Evolutionary conservation across 495 filamentous ascomycete species (phyloP).

Genomic region (Cladorrhinum samala): DNA sequence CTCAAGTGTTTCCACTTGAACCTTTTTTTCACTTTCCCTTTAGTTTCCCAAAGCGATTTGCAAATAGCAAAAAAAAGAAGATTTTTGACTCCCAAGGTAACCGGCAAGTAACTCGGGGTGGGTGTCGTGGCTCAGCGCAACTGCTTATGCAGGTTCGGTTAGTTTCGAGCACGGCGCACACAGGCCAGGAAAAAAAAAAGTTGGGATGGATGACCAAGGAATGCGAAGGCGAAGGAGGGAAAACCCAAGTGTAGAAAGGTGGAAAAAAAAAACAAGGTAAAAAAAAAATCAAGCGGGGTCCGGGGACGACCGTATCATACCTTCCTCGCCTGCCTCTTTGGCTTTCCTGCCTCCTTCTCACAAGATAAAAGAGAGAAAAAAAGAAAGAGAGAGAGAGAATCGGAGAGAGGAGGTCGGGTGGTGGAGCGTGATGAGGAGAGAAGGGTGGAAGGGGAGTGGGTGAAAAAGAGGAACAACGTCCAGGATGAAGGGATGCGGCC

Average conservation of each 20-base stretch:
- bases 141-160: slow-evolving; percentile 21
- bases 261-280: not conserved
- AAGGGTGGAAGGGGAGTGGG: slow-evolving; percentile 27
- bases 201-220: slow-evolving; percentile 14
- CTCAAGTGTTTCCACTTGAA: not conserved
- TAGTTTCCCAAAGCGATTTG: no score
- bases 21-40: not conserved
- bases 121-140: slow-evolving; percentile 15
- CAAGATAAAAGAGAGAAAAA: slow-evolving; percentile 17
- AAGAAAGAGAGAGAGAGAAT: slow-evolving; percentile 7
- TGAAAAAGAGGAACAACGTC: not conserved
- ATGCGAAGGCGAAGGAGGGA: not conserved
- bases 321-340: slow-evolving; percentile 32
- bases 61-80: no score
- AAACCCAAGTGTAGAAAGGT: slow-evolving; percentile 1
- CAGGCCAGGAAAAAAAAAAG: slow-evolving; percentile 6
- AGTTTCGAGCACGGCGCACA: slow-evolving; percentile 15
- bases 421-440: slow-evolving; percentile 29
- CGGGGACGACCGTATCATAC: slow-evolving; percentile 19
- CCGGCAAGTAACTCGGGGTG: slow-evolving; percentile 7
- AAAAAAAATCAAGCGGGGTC: slow-evolving; percentile 6
- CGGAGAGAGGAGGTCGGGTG: slow-evolving; percentile 23
- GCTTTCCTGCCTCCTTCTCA: slow-evolving; percentile 24
- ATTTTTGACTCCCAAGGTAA: slow-evolving; percentile 6
- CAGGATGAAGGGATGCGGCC: slow-evolving; percentile 30